Percentiles rank a stretch among this genome's conserved stretches.
phyloP scores from a whole-genome alignment of 2,329 filamentous ascomycete genomes.

The Sarocladiaceae sp. region DNA sequence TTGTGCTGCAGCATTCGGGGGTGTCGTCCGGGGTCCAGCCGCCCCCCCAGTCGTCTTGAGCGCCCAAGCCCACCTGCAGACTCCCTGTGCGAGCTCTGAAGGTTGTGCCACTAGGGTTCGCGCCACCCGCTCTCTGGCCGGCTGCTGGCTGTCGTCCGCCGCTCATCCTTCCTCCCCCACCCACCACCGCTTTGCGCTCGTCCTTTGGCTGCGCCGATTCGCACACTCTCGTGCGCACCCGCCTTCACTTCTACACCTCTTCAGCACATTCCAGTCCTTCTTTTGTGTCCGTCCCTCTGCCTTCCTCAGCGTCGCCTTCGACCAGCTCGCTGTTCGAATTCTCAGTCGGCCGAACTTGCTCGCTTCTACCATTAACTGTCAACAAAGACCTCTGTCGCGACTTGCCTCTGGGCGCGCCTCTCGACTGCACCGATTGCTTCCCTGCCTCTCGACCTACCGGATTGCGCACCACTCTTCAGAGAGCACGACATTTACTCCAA shows the following conservation, averaged over 20 bases:
- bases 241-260: slow-evolving; percentile 18
- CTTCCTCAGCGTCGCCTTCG: slow-evolving; percentile 1
- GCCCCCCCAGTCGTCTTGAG: neutral
- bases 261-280: slow-evolving; percentile 15
- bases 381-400: neutral
- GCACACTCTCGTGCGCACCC: slow-evolving; percentile 15
- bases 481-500: neutral
- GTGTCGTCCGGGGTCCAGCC: slow-evolving; percentile 5
- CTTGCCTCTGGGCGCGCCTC: neutral
- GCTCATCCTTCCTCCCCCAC: slow-evolving; percentile 8
- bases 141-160: neutral
- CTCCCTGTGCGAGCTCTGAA: neutral
- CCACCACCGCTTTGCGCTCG: slow-evolving; percentile 9
- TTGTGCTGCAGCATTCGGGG: slow-evolving; percentile 6
- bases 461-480: neutral
- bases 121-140: slow-evolving; percentile 6
- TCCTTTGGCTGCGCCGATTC: slow-evolving; percentile 12
- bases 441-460: neutral
- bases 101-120: slow-evolving; percentile 10
- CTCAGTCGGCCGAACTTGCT: no score
- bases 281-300: slow-evolving; percentile 2
- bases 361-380: neutral
- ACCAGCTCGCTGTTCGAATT: neutral
- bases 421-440: neutral
- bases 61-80: slow-evolving; percentile 7